Evolutionary conservation across 306 rosid genomes (phyloP).

Genomic region (Citrullus colocynthis): DNA sequence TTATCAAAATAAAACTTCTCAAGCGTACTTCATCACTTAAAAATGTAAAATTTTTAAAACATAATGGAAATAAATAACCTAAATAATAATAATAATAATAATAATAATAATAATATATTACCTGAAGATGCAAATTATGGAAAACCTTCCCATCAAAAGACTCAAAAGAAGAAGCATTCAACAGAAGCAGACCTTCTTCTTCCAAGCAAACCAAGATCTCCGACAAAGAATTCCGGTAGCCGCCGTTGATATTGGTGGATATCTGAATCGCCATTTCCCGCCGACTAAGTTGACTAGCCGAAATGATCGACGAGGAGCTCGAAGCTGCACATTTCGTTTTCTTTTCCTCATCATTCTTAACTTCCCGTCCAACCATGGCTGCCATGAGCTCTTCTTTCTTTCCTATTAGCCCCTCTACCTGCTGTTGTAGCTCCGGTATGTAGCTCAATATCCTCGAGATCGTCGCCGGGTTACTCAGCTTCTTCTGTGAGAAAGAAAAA

Average conservation of each 20-base stretch:
- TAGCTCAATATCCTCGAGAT: slow-evolving; percentile 40
- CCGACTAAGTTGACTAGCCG: slow-evolving; percentile 34
- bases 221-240: slow-evolving; percentile 22
- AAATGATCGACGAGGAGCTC: slow-evolving; percentile 25
- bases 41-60: background rate
- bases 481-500: slow-evolving; percentile 29
- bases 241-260: slow-evolving; percentile 10
- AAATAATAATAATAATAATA: background rate
- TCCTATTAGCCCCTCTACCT: slow-evolving; percentile 29
- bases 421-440: slow-evolving; percentile 47
- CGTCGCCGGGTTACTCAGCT: slow-evolving; percentile 47
- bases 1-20: background rate
- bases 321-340: background rate
- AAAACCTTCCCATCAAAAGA: slow-evolving; percentile 40
- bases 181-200: slow-evolving; percentile 26
- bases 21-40: too few relatives aligned
- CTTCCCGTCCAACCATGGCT: slow-evolving; percentile 12
- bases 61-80: background rate
- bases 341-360: background rate
- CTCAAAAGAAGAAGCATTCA: slow-evolving; percentile 51
- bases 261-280: slow-evolving; percentile 42
- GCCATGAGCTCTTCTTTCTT: slow-evolving; percentile 38
- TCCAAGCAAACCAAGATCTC: slow-evolving; percentile 35
- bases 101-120: background rate
- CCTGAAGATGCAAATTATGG: slow-evolving; percentile 42